Evolutionary conservation across 257 asterid species (phyloP), one percentile per base, ranked within the genome.

Genomic region (Avicennia marina): DNA sequence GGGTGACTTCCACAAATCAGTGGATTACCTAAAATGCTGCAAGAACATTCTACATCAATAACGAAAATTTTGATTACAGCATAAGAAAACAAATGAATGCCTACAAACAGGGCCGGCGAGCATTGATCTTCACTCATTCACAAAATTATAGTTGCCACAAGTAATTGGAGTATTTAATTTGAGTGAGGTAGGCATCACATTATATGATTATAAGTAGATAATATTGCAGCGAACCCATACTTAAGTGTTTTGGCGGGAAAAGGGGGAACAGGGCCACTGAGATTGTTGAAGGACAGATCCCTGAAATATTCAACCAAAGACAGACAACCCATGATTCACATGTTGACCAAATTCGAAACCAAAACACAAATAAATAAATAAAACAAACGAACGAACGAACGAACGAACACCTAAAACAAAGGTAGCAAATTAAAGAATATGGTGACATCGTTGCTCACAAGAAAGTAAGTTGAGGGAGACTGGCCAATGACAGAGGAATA

Each of bases 221-320:
- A n/a, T n/a, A n/a, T n/a, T n/a, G n/a, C n/a, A 65, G 34, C 60
- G 71, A 67, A 72, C 11, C 13, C 85, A 70, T 88, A 91, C 98
- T 79, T 81, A 53, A 91, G 85, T 75, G 90, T 82, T 78, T 84
- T 85, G 71, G 95, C 72, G 15, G 88, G 86, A 54, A 85, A 81
- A 56, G 72, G 74, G 29, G 95, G 97, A 64, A 85, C 81, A 63
- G 95, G 90, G 64, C 95, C 95, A 75, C 81, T 85, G 51, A 91
- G 82, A 72, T 91, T 85, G 76, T 91, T 91, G 94, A 67, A 88
- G 52, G 98, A 91, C 85, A 91, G 66, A 75, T 91, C 98, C 94
- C 98, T 91, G 88, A 69, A 70, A 52, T 20, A 53, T 42, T 61
- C 60, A 57, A 7, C 62, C 62, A 36, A 36, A 8, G 41, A 36